phyloP scores from a whole-genome alignment of 176 grass and related monocot genomes.

The Hordeum vulgare region DNA sequence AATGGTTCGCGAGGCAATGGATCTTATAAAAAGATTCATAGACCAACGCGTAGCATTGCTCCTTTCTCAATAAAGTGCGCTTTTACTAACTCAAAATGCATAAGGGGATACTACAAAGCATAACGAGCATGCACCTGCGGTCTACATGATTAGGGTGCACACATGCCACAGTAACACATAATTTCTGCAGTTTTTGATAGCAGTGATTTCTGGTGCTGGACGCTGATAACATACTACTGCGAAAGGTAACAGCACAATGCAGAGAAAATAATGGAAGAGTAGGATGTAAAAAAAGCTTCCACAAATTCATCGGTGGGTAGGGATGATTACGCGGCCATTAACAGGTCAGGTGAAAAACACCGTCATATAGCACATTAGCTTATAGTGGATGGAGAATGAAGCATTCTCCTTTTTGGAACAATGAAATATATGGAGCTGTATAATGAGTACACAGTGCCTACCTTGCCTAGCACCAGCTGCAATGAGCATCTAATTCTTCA shows the following conservation, averaged over 20 bases:
- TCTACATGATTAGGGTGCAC: no score
- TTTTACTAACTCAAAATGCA: no score
- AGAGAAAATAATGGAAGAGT: neutral
- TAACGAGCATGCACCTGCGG: no score
- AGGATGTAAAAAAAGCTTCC: neutral
- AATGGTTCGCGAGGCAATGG: no score
- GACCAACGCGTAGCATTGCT: no score
- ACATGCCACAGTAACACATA: no score
- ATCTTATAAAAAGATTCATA: no score
- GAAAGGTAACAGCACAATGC: neutral
- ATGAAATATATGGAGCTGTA: neutral
- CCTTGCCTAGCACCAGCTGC: neutral
- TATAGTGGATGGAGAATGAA: conserved; percentile 45
- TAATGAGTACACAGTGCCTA: neutral
- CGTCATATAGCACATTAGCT: conserved; percentile 63
- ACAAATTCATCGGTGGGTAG: neutral
- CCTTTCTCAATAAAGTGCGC: no score
- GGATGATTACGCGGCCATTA: conserved; percentile 31
- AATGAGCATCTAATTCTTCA: neutral
- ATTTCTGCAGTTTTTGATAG: neutral
- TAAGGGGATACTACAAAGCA: no score
- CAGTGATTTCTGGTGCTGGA: neutral
- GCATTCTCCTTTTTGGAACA: neutral
- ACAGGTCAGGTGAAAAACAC: conserved; percentile 29
- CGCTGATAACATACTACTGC: neutral